These are phyloP conservation scores for Pyrrhoderma lamaoense DNA, from an alignment of 1,284 basidiomycete genomes.

Conservation along the genomic window DNA sequence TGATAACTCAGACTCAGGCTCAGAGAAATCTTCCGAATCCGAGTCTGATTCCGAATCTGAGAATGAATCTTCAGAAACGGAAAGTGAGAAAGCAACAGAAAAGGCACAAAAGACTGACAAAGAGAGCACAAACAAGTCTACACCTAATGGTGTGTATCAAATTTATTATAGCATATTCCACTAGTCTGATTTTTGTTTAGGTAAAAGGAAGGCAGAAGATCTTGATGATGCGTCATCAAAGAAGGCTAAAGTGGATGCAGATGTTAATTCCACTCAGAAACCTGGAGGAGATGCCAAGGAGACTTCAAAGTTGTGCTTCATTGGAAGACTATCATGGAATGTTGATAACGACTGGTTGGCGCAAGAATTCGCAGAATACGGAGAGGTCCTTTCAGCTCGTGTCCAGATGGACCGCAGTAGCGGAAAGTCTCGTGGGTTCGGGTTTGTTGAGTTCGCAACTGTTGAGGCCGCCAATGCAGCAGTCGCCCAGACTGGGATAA, in stretches of 20 bases:
- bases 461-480: conserved; percentile 74
- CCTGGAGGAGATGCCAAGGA: conserved; percentile 31
- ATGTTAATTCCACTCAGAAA: conserved; percentile 28
- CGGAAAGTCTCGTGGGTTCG: conserved; percentile 87
- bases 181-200: conserved; percentile 25
- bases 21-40: no score
- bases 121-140: conserved; percentile 36
- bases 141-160: conserved; percentile 32
- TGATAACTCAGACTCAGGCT: conserved; percentile 16
- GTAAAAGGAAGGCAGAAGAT: conserved; percentile 85
- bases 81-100: conserved; percentile 21
- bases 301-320: conserved; percentile 76
- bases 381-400: conserved; percentile 80
- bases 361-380: conserved; percentile 84
- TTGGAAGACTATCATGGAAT: conserved; percentile 94
- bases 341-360: conserved; percentile 96
- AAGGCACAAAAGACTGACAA: conserved; percentile 44
- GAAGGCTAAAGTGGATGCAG: conserved; percentile 71
- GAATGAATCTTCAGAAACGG: conserved; percentile 19
- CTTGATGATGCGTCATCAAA: conserved; percentile 58
- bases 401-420: conserved; percentile 90
- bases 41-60: background rate
- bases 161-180: conserved; percentile 1
- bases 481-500: conserved; percentile 61
- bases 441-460: conserved; percentile 89